Conservation (phyloP, 2,329 filamentous ascomycete genomes). For the Aspergillus pseudoviridinutans region DNA sequence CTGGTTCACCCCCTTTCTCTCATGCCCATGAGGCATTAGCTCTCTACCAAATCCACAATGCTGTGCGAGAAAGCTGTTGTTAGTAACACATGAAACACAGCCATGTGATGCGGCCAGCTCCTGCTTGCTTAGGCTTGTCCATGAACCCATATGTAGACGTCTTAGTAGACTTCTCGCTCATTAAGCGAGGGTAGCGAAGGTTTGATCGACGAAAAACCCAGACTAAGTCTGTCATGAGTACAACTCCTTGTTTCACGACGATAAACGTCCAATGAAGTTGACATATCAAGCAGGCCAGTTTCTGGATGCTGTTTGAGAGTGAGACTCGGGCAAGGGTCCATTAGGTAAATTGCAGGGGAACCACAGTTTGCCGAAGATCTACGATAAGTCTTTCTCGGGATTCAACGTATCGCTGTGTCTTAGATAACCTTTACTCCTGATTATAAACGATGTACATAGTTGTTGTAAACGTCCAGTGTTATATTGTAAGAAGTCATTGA, state of each 20-base stretch:
- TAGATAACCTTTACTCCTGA: too few species aligned
- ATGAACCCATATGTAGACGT: too few species aligned
- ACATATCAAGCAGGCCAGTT: background rate
- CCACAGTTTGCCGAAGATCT: background rate
- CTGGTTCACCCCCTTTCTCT: background rate
- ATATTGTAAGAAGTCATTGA: too few species aligned
- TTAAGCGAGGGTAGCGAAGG: too few species aligned
- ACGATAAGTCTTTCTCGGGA: background rate
- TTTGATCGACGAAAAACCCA: too few species aligned
- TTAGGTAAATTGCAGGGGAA: background rate
- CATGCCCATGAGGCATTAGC: background rate
- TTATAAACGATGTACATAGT: too few species aligned
- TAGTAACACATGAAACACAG: background rate
- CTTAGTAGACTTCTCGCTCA: too few species aligned
- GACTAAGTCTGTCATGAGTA: background rate
- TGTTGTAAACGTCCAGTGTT: too few species aligned
- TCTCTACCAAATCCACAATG: background rate
- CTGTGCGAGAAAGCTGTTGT: background rate
- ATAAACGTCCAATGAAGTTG: background rate
- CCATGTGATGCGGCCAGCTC: background rate
- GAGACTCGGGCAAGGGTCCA: background rate
- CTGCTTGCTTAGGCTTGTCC: background rate
- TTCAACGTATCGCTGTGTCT: background rate
- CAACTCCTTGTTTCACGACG: background rate
- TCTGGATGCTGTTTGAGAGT: slow-evolving; percentile 1